These are phyloP conservation scores for Alternaria novae-zelandiae DNA, from an alignment of 2,329 filamentous ascomycete genomes.

Conservation along the genomic window DNA sequence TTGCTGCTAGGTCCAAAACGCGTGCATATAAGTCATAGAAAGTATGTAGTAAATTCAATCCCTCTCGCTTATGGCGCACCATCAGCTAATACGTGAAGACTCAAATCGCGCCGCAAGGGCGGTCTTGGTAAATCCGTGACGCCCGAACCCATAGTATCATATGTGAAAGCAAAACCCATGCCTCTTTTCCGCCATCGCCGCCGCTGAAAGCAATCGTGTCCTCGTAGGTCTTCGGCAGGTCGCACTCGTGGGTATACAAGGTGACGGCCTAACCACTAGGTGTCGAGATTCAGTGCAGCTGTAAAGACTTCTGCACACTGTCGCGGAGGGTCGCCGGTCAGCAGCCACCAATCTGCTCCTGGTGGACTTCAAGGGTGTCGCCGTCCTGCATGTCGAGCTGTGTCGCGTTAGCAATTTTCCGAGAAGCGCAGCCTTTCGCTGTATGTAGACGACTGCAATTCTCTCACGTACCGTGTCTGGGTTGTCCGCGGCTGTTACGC, in stretches of 20 bases:
- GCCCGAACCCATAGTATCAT: constrained; percentile 38
- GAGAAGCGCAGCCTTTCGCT: not conserved
- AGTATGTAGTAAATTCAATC: constrained; percentile 17
- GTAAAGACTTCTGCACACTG: constrained; percentile 8
- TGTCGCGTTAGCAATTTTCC: not conserved
- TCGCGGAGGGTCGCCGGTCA: constrained; percentile 16
- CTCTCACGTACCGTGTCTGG: constrained; percentile 80
- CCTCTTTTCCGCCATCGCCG: constrained; percentile 25
- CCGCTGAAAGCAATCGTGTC: constrained; percentile 24
- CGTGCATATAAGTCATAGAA: not conserved
- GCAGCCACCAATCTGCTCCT: constrained; percentile 91
- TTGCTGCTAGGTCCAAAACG: not conserved
- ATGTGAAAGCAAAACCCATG: constrained; percentile 19
- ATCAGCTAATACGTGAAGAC: constrained; percentile 33
- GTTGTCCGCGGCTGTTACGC: constrained; percentile 87
- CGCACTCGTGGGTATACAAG: constrained; percentile 6
- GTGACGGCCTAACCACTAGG: not conserved
- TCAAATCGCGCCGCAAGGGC: constrained; percentile 26
- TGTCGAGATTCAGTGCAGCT: not conserved
- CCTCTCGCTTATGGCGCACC: constrained; percentile 18
- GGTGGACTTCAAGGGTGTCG: constrained; percentile 95
- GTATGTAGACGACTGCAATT: not conserved
- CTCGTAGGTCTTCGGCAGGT: constrained; percentile 12
- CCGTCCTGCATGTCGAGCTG: constrained; percentile 97
- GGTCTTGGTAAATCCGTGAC: constrained; percentile 33